Base-by-base conservation (phyloP, 352 stramenopile genomes). In the Proteromonas lacertae region DNA sequence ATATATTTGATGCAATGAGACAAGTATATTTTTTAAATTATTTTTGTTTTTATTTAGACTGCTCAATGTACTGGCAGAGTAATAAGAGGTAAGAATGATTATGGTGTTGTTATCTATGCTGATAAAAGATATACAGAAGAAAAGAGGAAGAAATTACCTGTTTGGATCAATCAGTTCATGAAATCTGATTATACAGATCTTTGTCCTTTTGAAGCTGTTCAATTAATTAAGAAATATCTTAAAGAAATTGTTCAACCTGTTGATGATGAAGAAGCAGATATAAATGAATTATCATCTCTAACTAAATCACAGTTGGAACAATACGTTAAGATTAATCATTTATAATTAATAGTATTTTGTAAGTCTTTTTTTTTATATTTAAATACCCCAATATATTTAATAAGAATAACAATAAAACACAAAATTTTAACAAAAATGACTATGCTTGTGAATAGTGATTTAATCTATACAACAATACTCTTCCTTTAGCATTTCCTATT, bases 11-110 rank as follows among this genome's bases (percentile, higher is more conserved):
- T 51, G 86, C 86, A 12, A 51, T 98, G 20, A 70, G 86, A 16
- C 82, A 98, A 58, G 72, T n/a, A n/a, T n/a, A n/a, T n/a, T n/a
- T n/a, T n/a, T n/a, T 73, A 13, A 53, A 52, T 0, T 4, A 14
- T 8, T 38, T 14, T 44, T 30, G 8, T 36, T 25, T 26, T 38
- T 43, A 1, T 14, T 9, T 29, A 46, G 39, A 46, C 45, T 0
- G 66, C 74, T 19, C 83, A 98, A 58, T 96, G 86, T 44, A 77
- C 92, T 23, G 86, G 86, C 2, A 63, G 86, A 17, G 84, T 95
- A 34, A 79, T 98, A 52, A 69, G 83, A 30, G 90, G 67, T 51
- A 98, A 98, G 56, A 89, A 75, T 1, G 87, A 98, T 53, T 98
- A 98, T 48, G 84, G 83, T 3, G 60, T 96, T 25, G 84, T 96